Base-by-base conservation (phyloP, 2,329 filamentous ascomycete species). In the Daldinia eschscholtzii region DNA sequence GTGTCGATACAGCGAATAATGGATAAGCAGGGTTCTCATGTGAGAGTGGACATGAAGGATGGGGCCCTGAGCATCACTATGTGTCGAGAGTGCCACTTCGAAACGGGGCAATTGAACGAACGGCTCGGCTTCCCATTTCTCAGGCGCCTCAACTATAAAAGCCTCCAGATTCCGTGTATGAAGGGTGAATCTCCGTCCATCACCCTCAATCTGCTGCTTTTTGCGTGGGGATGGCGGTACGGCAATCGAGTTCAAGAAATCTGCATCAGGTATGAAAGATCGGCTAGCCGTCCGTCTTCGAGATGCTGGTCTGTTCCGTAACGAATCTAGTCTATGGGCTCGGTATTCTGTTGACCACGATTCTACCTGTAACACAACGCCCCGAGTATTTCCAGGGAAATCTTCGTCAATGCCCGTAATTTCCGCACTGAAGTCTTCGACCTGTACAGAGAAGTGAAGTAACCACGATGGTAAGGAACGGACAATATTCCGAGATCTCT, bases 1-100 rank as follows among this genome's bases (percentile, higher is more conserved):
- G 77, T 97, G 94, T 3, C 94, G 91, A 79, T 97, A 97, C 0
- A 99, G 86, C 0, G 97, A 99, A 77, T 98, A 98, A 57, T 97
- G 92, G 6, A 97, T 76, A 68, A 93, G 89, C 1, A 99, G 81
- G 5, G 92, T 93, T 72, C 92, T 91, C 20, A 96, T 87, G 59
- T 92, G 88, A 0, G 93, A 92, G 72, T 97, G 93, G 48, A 98
- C 81, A 76, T 98, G 93, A 76, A 98, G 93, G 5, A 97, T 86
- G 0, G 94, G 92, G 0, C 94, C 95, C 75, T 97, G 93, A 33
- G 88, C 88, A 79, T 99, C 96, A 71, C 93, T 97, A 3, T 90
- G 86, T 0, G 96, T 97, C 30, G 91, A 93, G 63, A 98, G 87
- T 1, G 93, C 91, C 30, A 98, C 84, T 77, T 99, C 96, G 73